phyloP scores from a whole-genome alignment of 768 basidiomycete species.

The Boletellus sp. region DNA sequence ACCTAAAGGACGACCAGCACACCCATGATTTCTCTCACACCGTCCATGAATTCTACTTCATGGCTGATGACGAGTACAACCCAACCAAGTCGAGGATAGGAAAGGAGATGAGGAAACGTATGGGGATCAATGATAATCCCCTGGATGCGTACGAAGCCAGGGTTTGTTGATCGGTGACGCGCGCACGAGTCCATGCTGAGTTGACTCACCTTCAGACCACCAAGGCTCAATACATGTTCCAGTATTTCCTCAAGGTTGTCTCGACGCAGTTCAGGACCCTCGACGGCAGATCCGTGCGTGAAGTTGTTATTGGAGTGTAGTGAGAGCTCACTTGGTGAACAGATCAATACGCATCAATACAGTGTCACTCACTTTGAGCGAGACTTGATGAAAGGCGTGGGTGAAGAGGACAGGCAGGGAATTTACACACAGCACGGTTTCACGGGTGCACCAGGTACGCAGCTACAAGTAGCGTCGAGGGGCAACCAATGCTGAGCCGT shows the following conservation, averaged over 20 bases:
- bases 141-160: conserved; percentile 62
- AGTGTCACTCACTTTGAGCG: conserved; percentile 96
- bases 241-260: conserved; percentile 99
- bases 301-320: not conserved
- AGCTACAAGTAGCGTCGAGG: not conserved
- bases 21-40: conserved; percentile 92
- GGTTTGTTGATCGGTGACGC: conserved; percentile 36
- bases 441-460: conserved; percentile 63
- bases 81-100: conserved; percentile 59
- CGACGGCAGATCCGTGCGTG: conserved; percentile 60
- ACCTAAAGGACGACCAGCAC: conserved; percentile 82
- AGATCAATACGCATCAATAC: conserved; percentile 92
- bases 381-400: conserved; percentile 65
- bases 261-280: conserved; percentile 91
- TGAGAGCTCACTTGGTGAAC: conserved; percentile 6
- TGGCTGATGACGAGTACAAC: conserved; percentile 79
- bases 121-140: conserved; percentile 76
- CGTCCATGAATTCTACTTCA: conserved; percentile 77
- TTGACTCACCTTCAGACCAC: conserved; percentile 45
- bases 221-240: conserved; percentile 91
- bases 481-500: not conserved
- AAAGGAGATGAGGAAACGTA: conserved; percentile 59
- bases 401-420: conserved; percentile 57
- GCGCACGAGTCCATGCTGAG: conserved; percentile 5
- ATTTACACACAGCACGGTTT: conserved; percentile 73